Percentiles rank a stretch among this genome's conserved stretches.
Evolutionary conservation across 2,329 filamentous ascomycete genomes (phyloP).

Genomic region (Tolypocladium paradoxum): DNA sequence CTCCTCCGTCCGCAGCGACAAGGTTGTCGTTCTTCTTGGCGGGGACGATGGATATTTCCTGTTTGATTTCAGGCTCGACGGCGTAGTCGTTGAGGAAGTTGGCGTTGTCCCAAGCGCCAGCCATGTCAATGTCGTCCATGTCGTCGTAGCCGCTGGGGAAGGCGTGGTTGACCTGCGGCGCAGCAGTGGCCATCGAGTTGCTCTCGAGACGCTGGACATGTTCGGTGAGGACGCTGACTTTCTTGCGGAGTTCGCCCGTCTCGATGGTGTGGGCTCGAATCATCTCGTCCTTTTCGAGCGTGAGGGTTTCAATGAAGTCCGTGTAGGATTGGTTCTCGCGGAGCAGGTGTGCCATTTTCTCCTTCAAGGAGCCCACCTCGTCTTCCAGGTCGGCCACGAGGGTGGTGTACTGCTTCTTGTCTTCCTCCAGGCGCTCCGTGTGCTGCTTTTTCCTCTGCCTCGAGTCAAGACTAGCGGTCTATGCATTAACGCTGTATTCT

Average conservation of each 20-base stretch:
- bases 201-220: constrained; percentile 62
- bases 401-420: constrained; percentile 83
- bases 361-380: constrained; percentile 56
- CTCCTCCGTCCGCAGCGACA: constrained; percentile 35
- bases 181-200: constrained; percentile 27
- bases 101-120: constrained; percentile 69
- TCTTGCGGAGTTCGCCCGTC: constrained; percentile 84
- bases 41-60: constrained; percentile 42
- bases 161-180: constrained; percentile 39
- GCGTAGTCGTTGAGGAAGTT: constrained; percentile 60
- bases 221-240: constrained; percentile 71
- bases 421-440: constrained; percentile 90
- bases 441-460: constrained; percentile 97
- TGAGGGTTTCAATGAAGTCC: constrained; percentile 64
- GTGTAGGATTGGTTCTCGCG: constrained; percentile 65
- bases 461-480: constrained; percentile 65
- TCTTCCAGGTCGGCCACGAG: constrained; percentile 72
- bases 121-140: constrained; percentile 77
- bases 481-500: neutral
- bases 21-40: constrained; percentile 36
- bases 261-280: constrained; percentile 82
- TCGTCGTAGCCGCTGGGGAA: constrained; percentile 65
- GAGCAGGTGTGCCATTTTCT: constrained; percentile 59
- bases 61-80: constrained; percentile 51
- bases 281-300: constrained; percentile 84